phyloP scores from a whole-genome alignment of 371 early-diverging fungal species.

The Actinomortierella wolfii region DNA sequence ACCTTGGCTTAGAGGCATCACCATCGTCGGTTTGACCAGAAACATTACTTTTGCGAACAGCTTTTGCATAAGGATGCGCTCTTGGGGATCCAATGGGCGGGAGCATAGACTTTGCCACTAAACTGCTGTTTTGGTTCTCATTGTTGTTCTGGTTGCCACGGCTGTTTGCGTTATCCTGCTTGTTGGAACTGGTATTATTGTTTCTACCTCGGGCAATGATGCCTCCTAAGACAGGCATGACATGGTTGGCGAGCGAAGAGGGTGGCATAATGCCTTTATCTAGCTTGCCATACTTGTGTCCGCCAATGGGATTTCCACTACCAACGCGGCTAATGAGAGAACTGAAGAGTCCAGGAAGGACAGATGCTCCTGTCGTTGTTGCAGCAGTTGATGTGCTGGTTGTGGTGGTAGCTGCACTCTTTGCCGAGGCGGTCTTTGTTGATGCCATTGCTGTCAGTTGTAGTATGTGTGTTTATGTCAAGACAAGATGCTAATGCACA shows the following conservation, averaged over 20 bases:
- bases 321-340: constrained; percentile 34
- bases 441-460: too few species aligned
- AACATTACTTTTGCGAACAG: constrained; percentile 20
- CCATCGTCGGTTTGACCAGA: constrained; percentile 4
- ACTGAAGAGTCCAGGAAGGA: constrained; percentile 30
- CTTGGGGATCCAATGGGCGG: constrained; percentile 32
- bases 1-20: constrained; percentile 2
- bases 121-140: background rate
- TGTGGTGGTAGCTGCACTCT: too few species aligned
- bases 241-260: constrained; percentile 30
- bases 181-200: background rate
- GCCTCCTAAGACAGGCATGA: constrained; percentile 22
- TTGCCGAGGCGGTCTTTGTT: too few species aligned
- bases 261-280: constrained; percentile 25
- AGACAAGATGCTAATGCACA: too few species aligned
- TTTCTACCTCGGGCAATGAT: constrained; percentile 17
- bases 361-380: constrained; percentile 1
- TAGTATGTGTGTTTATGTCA: too few species aligned
- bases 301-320: constrained; percentile 38
- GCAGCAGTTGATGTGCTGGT: background rate
- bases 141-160: too few species aligned
- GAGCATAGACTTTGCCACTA: constrained; percentile 9
- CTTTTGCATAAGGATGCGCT: constrained; percentile 20
- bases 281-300: constrained; percentile 33
- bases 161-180: background rate